Conservation (phyloP, 768 basidiomycete genomes). For the Hypholoma fasciculare region DNA sequence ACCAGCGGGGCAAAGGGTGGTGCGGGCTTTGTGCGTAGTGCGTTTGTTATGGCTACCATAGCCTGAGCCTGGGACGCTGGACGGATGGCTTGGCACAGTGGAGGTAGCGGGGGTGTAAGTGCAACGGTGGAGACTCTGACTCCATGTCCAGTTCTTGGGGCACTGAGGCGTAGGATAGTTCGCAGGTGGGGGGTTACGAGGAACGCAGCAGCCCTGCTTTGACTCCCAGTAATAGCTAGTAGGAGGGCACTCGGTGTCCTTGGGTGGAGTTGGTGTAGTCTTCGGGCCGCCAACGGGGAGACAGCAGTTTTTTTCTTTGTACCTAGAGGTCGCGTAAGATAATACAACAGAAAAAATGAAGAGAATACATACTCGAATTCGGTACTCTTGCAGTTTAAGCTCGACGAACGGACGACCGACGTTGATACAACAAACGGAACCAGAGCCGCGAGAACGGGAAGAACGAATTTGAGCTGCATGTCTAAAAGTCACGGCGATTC, state of each 20-base stretch:
- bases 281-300: constrained; percentile 41
- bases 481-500: constrained; percentile 21
- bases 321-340: constrained; percentile 22
- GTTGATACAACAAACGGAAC: constrained; percentile 34
- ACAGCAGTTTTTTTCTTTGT: constrained; percentile 35
- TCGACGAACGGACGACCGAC: constrained; percentile 10
- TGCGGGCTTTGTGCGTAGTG: constrained; percentile 18
- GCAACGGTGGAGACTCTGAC: constrained; percentile 39
- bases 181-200: constrained; percentile 38
- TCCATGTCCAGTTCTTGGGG: constrained; percentile 47
- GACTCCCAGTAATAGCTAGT: constrained; percentile 49
- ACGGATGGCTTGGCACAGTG: constrained; percentile 40
- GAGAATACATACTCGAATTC: constrained; percentile 28
- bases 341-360: neutral
- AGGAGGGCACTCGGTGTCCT: constrained; percentile 45
- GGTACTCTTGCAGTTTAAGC: constrained; percentile 23
- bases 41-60: constrained; percentile 27
- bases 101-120: constrained; percentile 29
- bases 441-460: constrained; percentile 34
- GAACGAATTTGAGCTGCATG: constrained; percentile 25
- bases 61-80: constrained; percentile 20
- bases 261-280: constrained; percentile 44
- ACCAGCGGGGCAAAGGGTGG: constrained; percentile 50
- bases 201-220: constrained; percentile 52
- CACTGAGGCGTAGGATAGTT: constrained; percentile 53